Evolutionary conservation across 768 basidiomycete genomes (phyloP).

Genomic region (Suillus subluteus): DNA sequence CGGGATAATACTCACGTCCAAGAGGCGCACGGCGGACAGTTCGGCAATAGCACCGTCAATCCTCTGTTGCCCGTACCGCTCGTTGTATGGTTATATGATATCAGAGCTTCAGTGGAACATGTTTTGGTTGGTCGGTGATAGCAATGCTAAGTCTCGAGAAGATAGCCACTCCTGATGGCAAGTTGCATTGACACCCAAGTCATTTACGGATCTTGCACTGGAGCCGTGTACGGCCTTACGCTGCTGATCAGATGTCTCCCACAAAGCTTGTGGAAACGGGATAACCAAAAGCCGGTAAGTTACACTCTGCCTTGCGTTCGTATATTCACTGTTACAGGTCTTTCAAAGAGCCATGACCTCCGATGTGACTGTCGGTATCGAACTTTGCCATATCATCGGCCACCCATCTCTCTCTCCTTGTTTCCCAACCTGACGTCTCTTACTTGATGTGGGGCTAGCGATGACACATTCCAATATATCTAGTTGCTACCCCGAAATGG

Average conservation of each 20-base stretch:
- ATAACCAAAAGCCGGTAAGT: neutral
- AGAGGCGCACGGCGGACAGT: no score
- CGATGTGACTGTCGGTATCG: conserved; percentile 16
- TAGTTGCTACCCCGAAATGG: neutral
- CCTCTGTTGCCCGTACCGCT: neutral
- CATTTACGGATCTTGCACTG: conserved; percentile 12
- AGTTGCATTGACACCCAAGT: conserved; percentile 12
- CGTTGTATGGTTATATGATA: neutral
- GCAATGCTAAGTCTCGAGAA: neutral
- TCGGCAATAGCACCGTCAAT: neutral
- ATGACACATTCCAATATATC: neutral
- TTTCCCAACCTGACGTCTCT: neutral
- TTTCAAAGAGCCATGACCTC: neutral
- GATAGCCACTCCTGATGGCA: neutral
- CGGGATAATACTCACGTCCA: neutral
- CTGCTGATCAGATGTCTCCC: conserved; percentile 10
- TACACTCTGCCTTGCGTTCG: neutral
- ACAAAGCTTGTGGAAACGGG: neutral
- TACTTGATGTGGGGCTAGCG: neutral
- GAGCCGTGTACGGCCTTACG: neutral
- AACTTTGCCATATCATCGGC: neutral
- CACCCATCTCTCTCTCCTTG: neutral
- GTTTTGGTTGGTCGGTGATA: neutral
- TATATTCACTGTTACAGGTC: neutral
- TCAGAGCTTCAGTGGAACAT: neutral